Base-by-base conservation (phyloP, 331 rosid species). In the Saraca asoca region DNA sequence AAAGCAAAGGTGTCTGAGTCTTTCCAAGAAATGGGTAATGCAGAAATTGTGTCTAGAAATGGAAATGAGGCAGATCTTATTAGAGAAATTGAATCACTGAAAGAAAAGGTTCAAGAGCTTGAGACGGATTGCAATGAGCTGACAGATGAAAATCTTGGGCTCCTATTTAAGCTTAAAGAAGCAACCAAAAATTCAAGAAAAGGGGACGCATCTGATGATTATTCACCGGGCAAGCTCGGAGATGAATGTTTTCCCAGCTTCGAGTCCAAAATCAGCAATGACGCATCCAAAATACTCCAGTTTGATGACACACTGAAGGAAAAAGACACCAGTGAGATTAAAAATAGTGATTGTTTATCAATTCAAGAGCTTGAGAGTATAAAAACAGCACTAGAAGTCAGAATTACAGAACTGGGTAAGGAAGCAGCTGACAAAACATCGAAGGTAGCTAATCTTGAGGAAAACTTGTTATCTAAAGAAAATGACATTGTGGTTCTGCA, bases 91-190 rank as follows among this genome's bases (percentile, higher is more conserved):
- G 79, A 86, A 65, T 66, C 35, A 16, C 75, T 94, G 77, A 86
- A 75, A 74, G 92, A 83, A 70, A 94, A 90, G 76, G 67, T 94
- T 77, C 80, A 86, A 76, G 97, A 88, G 79, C 89, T 90, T 66
- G 99, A 94, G 82, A 77, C 72, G 69, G 99, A 94, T 77, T 90
- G 99, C 77, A 86, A 78, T 72, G 99, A 94, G 83, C 80, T 94
- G 72, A 94, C 99, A 0, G 88, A 94, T 7, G 99, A 94, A 83
- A 94, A 94, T 82, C 87, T 94, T 51, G 95, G 88, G 20, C 97
- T 94, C 80, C 62, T 90, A 64, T 68, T 78, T 86, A 85, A 88
- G 91, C 95, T 90, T 52, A 94, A 83, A 81, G 91, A 83, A 83
- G 80, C 83, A 41, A 82, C 85, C 58, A 77, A 78, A 24, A 73